Evolutionary conservation across 345 rosid genomes (phyloP).

Genomic region (Salix viminalis): DNA sequence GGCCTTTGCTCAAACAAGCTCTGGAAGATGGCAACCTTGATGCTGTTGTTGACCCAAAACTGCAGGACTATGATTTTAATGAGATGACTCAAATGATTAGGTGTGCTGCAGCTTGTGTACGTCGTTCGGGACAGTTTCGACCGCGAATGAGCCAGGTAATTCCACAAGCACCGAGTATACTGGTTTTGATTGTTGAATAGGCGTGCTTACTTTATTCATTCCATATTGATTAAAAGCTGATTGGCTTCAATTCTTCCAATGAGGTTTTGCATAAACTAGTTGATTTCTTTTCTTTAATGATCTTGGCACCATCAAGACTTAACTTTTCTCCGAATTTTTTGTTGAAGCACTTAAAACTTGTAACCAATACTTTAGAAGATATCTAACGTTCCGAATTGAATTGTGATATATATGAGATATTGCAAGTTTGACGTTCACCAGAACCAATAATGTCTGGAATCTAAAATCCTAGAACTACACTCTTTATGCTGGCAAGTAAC

Average conservation of each 20-base stretch:
- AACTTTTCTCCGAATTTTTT: background rate
- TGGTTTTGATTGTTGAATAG: background rate
- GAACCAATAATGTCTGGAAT: background rate
- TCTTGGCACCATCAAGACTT: background rate
- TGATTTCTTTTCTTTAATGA: background rate
- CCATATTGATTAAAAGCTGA: background rate
- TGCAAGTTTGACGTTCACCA: background rate
- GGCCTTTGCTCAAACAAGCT: constrained; percentile 34
- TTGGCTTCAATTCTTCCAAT: background rate
- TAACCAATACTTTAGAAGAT: background rate
- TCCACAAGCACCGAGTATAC: background rate
- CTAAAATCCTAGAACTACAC: background rate
- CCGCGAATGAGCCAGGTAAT: constrained; percentile 28
- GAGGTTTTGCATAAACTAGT: background rate
- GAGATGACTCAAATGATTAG: constrained; percentile 12
- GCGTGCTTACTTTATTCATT: background rate
- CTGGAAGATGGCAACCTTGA: constrained; percentile 47
- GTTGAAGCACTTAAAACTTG: background rate
- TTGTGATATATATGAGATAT: background rate
- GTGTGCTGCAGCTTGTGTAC: constrained; percentile 22
- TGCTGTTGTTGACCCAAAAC: constrained; percentile 19
- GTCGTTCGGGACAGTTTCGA: constrained; percentile 14
- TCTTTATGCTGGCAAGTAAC: background rate
- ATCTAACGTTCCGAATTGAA: background rate
- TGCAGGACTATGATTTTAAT: constrained; percentile 20